These are phyloP conservation scores for Aurifilum marmelostoma DNA, from an alignment of 2,329 filamentous ascomycete species.

Conservation along the genomic window DNA sequence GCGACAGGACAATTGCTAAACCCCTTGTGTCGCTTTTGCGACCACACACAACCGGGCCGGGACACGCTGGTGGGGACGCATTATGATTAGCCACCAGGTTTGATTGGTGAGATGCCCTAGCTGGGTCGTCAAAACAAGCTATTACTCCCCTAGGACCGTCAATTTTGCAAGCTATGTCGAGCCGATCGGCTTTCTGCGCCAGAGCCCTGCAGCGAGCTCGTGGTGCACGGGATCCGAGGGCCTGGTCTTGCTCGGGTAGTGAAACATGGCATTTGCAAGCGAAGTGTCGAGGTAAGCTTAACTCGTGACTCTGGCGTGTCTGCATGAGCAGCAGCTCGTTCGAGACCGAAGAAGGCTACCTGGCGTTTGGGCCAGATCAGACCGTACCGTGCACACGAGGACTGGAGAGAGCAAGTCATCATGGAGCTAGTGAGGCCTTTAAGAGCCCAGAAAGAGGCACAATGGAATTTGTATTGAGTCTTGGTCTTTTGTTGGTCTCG, in stretches of 20 bases:
- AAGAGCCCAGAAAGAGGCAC: background rate
- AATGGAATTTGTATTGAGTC: background rate
- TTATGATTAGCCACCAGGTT: background rate
- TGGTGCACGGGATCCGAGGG: slow-evolving; percentile 18
- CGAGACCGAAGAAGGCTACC: background rate
- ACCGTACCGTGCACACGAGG: slow-evolving; percentile 6
- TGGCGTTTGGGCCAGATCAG: background rate
- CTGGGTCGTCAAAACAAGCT: background rate
- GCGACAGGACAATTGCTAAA: background rate
- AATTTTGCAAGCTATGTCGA: slow-evolving; percentile 20
- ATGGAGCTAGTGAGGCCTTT: slow-evolving; percentile 3
- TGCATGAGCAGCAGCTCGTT: slow-evolving; percentile 18
- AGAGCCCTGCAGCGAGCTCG: slow-evolving; percentile 6
- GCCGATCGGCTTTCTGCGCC: slow-evolving; percentile 4
- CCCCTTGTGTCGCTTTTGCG: background rate
- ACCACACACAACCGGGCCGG: background rate
- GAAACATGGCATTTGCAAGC: slow-evolving; percentile 26
- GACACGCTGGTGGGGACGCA: background rate
- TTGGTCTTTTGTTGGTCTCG: slow-evolving; percentile 2
- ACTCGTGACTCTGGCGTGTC: background rate
- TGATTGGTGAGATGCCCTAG: background rate
- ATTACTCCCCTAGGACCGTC: slow-evolving; percentile 16
- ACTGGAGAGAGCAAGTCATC: background rate
- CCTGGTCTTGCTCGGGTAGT: slow-evolving; percentile 23
- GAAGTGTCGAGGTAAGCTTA: slow-evolving; percentile 15